These are phyloP conservation scores for Candida pini DNA, from an alignment of 805 yeast genomes.

Conservation along the genomic window DNA sequence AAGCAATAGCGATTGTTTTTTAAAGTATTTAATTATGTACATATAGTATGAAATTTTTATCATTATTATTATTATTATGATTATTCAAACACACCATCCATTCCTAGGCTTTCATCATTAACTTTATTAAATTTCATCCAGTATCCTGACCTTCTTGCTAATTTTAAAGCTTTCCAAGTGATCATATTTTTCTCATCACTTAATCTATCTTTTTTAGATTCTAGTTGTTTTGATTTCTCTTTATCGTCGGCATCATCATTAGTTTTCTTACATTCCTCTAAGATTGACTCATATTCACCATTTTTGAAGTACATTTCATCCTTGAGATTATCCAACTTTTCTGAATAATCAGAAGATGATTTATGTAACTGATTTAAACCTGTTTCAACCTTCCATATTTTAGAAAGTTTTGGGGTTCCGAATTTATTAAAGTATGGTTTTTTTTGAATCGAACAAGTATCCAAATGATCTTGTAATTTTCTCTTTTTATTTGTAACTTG, in stretches of 20 bases:
- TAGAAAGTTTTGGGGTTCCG: constrained; percentile 27
- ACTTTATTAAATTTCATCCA: constrained; percentile 13
- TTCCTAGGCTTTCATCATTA: constrained; percentile 11
- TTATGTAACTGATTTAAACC: constrained; percentile 15
- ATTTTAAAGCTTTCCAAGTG: constrained; percentile 23
- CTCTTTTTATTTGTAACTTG: constrained; percentile 19
- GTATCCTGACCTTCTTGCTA: constrained; percentile 13
- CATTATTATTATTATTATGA: too few species aligned
- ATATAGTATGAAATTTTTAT: constrained; percentile 1
- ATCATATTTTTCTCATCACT: constrained; percentile 13
- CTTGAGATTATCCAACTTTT: constrained; percentile 19
- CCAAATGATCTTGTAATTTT: constrained; percentile 19
- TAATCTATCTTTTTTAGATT: constrained; percentile 2
- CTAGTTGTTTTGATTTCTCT: neutral
- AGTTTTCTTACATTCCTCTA: neutral
- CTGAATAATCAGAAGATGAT: constrained; percentile 7
- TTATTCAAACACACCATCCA: constrained; percentile 15
- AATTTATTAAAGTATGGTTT: constrained; percentile 18
- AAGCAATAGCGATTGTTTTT: too few species aligned
- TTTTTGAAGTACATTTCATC: constrained; percentile 25
- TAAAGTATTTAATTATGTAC: neutral
- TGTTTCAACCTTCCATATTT: constrained; percentile 23
- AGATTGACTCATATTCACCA: constrained; percentile 15
- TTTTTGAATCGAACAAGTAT: constrained; percentile 6
- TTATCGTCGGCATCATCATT: neutral